phyloP scores from a whole-genome alignment of 495 filamentous ascomycete species.

The Barbatosphaeria neglecta region DNA sequence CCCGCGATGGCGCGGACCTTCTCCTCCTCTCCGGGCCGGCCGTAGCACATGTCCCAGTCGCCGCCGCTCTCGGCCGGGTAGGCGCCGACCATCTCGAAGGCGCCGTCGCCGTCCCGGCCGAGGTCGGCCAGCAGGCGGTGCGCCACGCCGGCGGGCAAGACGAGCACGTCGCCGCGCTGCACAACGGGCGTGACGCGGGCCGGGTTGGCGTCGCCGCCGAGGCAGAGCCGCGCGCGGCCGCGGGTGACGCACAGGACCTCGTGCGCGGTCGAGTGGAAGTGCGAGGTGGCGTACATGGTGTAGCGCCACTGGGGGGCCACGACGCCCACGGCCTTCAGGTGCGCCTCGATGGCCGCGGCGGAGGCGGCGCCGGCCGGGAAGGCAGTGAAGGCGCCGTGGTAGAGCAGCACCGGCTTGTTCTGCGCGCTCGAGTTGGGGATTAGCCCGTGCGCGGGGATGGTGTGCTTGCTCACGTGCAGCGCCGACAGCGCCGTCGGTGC shows the following conservation, averaged over 20 bases:
- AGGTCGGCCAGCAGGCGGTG: conserved; percentile 51
- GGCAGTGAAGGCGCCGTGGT: conserved; percentile 40
- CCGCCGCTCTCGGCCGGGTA: conserved; percentile 49
- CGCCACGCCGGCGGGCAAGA: conserved; percentile 55
- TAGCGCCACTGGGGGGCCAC: conserved; percentile 55
- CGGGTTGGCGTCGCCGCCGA: conserved; percentile 54
- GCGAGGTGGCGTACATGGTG: conserved; percentile 52
- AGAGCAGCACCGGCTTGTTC: conserved; percentile 44
- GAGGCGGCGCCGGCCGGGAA: conserved; percentile 14
- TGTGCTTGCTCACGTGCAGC: conserved; percentile 42
- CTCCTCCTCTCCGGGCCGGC: conserved; percentile 39
- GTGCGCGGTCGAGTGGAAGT: conserved; percentile 57
- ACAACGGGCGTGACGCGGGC: conserved; percentile 43
- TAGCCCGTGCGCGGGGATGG: conserved; percentile 45
- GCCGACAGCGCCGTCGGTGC: conserved; percentile 32
- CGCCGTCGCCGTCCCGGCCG: conserved; percentile 22
- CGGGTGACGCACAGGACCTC: conserved; percentile 51
- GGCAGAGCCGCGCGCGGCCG: conserved; percentile 51
- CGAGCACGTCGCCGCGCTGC: conserved; percentile 48
- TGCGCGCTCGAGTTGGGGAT: conserved; percentile 57
- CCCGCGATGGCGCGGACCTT: conserved; percentile 33
- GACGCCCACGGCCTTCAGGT: conserved; percentile 38
- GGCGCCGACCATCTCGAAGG: conserved; percentile 55
- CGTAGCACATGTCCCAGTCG: conserved; percentile 63
- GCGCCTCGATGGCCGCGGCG: conserved; percentile 37